Conservation (phyloP, 2,329 filamentous ascomycete genomes). For the Plenodomus lindquistii region DNA sequence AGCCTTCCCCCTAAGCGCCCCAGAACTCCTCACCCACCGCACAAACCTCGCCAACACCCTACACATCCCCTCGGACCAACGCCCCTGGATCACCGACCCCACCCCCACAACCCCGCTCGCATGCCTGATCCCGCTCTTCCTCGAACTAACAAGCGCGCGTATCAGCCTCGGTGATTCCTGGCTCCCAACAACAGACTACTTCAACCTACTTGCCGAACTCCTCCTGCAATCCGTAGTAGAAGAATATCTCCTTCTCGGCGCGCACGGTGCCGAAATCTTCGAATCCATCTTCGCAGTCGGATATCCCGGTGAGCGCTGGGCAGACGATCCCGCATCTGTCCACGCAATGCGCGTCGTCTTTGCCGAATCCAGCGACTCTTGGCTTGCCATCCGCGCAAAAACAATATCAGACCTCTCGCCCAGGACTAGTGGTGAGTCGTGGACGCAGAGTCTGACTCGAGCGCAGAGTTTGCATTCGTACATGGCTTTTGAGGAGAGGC, state of each 20-base stretch:
- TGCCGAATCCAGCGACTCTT: no score
- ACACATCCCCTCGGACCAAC: constrained; percentile 27
- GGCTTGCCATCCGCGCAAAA: constrained; percentile 42
- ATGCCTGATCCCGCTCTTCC: constrained; percentile 54
- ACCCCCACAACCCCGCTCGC: constrained; percentile 44
- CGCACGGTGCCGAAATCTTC: constrained; percentile 42
- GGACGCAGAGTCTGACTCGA: constrained; percentile 26
- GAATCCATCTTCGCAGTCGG: constrained; percentile 54
- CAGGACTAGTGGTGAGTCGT: constrained; percentile 6
- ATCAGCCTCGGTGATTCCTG: constrained; percentile 35
- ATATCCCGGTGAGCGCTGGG: constrained; percentile 30
- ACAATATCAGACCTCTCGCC: constrained; percentile 36
- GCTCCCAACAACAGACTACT: constrained; percentile 46
- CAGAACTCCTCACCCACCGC: constrained; percentile 34
- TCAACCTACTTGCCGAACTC: constrained; percentile 51
- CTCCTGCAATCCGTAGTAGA: constrained; percentile 57
- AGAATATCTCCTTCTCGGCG: constrained; percentile 49
- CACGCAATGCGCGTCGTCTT: constrained; percentile 42
- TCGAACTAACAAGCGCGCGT: constrained; percentile 54
- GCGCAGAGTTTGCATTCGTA: constrained; percentile 39
- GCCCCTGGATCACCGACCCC: constrained; percentile 35
- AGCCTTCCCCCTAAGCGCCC: constrained; percentile 32
- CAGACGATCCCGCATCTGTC: constrained; percentile 31
- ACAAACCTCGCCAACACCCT: constrained; percentile 28
- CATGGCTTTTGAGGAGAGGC: constrained; percentile 44